phyloP scores from a whole-genome alignment of 1,284 basidiomycete species.

The Trametes versicolor region DNA sequence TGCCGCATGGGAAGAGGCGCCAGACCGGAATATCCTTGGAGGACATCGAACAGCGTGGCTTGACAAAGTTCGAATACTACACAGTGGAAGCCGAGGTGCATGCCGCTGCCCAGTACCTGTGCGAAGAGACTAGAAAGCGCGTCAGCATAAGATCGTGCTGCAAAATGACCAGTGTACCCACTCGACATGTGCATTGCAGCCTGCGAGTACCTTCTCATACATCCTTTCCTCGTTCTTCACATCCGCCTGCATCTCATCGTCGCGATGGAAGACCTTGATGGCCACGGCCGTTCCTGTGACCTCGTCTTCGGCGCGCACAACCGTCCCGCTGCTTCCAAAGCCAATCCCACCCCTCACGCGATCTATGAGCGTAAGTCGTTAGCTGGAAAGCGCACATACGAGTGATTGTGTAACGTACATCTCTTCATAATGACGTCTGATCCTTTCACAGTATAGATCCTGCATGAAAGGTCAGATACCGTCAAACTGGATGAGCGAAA shows the following conservation, averaged over 20 bases:
- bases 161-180: not conserved
- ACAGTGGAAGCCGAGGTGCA: not conserved
- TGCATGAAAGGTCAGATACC: not conserved
- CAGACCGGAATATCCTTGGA: not conserved
- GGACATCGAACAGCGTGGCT: not conserved
- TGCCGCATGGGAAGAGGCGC: not conserved
- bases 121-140: conserved; percentile 1
- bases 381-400: too few relatives aligned
- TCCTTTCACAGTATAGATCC: not conserved
- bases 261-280: conserved; percentile 3
- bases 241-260: not conserved
- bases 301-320: conserved; percentile 1
- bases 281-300: conserved; percentile 1
- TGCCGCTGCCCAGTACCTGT: not conserved
- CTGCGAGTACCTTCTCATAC: not conserved
- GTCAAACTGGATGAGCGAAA: too few relatives aligned
- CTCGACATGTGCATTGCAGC: not conserved
- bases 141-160: not conserved
- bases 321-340: not conserved
- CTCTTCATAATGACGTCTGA: not conserved
- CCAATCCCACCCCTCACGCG: not conserved
- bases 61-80: conserved; percentile 8
- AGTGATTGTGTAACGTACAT: too few relatives aligned
- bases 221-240: not conserved
- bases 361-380: too few relatives aligned